phyloP scores from a whole-genome alignment of 805 yeast species.

The Kregervanrija delftensis region DNA sequence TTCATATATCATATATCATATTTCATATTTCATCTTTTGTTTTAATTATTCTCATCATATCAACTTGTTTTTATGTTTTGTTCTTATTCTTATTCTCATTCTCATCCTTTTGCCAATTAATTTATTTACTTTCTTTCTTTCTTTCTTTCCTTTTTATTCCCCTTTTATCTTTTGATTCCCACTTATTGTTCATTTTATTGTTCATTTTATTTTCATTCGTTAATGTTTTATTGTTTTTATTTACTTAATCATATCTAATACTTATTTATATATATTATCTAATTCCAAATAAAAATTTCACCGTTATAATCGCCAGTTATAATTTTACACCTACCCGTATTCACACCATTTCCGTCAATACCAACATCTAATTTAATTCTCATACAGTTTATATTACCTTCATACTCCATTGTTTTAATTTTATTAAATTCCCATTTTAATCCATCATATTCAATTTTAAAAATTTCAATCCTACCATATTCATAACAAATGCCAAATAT shows the following conservation, averaged over 20 bases:
- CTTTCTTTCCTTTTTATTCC: too few relatives aligned
- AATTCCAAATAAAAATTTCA: conserved; percentile 41
- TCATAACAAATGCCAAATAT: conserved; percentile 8
- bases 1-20: conserved; percentile 1
- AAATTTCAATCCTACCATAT: conserved; percentile 13
- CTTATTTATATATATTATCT: not conserved
- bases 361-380: conserved; percentile 28
- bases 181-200: too few relatives aligned
- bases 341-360: conserved; percentile 29
- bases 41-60: not conserved
- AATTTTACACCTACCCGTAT: conserved; percentile 28
- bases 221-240: too few relatives aligned
- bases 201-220: too few relatives aligned
- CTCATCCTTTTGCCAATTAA: not conserved
- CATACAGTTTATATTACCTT: conserved; percentile 23
- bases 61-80: not conserved
- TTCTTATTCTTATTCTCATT: not conserved
- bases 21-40: not conserved
- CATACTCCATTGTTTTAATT: conserved; percentile 13
- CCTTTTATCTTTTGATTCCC: too few relatives aligned
- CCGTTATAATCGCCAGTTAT: conserved; percentile 52
- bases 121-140: too few relatives aligned
- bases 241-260: not conserved
- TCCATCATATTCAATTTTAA: conserved; percentile 12
- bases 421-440: conserved; percentile 23